A percentile compares a stretch with the other conserved stretches of the same genome.
phyloP scores from a whole-genome alignment of 2,329 filamentous ascomycete genomes.

The Hypoxylon sp. region DNA sequence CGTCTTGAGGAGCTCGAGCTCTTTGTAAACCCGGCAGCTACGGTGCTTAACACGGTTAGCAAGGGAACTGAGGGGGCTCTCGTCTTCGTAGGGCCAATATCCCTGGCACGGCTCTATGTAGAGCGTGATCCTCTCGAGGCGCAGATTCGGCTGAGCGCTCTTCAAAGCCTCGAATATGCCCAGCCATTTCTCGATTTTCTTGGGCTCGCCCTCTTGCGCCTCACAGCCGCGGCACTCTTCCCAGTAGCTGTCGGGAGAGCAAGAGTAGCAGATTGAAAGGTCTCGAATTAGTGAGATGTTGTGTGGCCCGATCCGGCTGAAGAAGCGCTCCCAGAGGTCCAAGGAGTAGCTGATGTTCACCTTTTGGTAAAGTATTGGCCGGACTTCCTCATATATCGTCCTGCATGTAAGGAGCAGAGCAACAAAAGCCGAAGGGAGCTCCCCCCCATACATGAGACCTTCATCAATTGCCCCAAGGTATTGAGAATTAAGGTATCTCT shows the following conservation, averaged over 20 bases:
- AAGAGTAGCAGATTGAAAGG: not conserved
- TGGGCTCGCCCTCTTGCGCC: not conserved
- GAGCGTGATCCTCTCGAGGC: not conserved
- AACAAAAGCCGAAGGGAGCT: not conserved
- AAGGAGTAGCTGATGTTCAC: not conserved
- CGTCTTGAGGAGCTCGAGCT: not conserved
- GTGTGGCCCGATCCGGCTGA: not conserved
- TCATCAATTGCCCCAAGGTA: not conserved
- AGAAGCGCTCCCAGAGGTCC: not conserved
- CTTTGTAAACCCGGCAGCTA: not conserved
- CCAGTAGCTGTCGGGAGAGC: not conserved
- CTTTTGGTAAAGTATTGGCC: not conserved
- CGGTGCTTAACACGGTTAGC: no score
- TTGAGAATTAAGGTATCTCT: not conserved
- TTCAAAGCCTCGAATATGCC: not conserved
- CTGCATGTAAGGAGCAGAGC: conserved; percentile 6
- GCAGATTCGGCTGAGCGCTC: not conserved
- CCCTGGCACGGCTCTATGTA: not conserved
- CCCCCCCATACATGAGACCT: not conserved
- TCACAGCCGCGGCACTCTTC: not conserved
- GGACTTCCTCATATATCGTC: conserved; percentile 1
- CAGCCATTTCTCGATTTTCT: not conserved
- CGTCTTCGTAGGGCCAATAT: no score
- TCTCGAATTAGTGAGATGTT: not conserved
- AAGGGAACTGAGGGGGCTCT: not conserved